Conservation (phyloP, 169 alveolate genomes). For the Eimeria maxima region DNA sequence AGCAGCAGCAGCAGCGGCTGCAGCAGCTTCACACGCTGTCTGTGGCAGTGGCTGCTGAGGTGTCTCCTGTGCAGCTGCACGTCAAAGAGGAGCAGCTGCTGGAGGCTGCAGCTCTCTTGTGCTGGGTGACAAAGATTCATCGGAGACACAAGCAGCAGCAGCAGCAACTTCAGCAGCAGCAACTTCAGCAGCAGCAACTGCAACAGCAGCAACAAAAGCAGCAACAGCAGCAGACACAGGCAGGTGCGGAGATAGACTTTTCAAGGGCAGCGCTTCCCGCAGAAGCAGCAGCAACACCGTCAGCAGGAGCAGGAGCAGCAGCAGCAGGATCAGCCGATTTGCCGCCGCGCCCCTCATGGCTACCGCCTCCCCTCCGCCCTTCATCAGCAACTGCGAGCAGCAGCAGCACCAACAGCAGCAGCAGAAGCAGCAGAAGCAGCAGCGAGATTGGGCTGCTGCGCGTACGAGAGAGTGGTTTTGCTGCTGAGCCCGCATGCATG, state of each 20-base stretch:
- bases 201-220: background rate
- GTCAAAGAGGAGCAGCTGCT: background rate
- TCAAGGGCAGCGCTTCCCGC: background rate
- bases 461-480: background rate
- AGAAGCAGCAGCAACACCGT: background rate
- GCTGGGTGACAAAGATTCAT: slow-evolving; percentile 5
- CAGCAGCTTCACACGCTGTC: slow-evolving; percentile 44
- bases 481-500: background rate
- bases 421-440: slow-evolving; percentile 53
- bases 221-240: background rate
- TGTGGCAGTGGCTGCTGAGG: background rate
- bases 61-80: slow-evolving; percentile 33
- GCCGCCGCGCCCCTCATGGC: slow-evolving; percentile 70
- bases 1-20: slow-evolving; percentile 12
- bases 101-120: slow-evolving; percentile 62
- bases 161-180: slow-evolving; percentile 39
- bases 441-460: background rate
- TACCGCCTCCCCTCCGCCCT: slow-evolving; percentile 58
- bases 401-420: slow-evolving; percentile 67
- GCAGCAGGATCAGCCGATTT: background rate
- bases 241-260: background rate
- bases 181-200: slow-evolving; percentile 21
- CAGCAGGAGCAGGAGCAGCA: slow-evolving; percentile 36
- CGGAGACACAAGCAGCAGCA: slow-evolving; percentile 37
- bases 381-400: background rate